Percentiles rank a stretch among this genome's conserved stretches.
Evolutionary conservation across 2,329 filamentous ascomycete genomes (phyloP).

Genomic region (Pseudocercospora cruenta): DNA sequence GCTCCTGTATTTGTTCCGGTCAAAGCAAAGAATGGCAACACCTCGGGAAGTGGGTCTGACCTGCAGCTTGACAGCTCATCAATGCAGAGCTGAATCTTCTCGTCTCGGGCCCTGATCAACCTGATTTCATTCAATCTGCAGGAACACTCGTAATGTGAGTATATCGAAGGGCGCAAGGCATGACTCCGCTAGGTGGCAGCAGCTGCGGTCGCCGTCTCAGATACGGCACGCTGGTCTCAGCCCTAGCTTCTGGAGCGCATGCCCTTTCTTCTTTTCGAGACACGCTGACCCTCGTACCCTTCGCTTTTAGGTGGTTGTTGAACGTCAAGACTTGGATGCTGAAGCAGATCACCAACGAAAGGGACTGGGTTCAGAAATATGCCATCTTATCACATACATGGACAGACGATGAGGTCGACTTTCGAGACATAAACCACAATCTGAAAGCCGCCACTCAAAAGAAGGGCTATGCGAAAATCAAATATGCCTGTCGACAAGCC

Average conservation of each 20-base stretch:
- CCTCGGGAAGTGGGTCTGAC: constrained; percentile 1
- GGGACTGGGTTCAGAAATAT: not conserved
- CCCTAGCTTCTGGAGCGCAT: too few species aligned
- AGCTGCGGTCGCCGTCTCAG: too few species aligned
- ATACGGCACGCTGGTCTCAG: too few species aligned
- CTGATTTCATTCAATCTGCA: not conserved
- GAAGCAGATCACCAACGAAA: not conserved
- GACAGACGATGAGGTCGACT: not conserved
- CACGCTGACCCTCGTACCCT: too few species aligned
- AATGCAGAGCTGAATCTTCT: not conserved
- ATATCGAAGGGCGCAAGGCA: too few species aligned
- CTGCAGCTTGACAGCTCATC: constrained; percentile 3
- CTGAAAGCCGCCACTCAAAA: not conserved
- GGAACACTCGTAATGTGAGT: too few species aligned
- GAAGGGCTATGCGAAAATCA: constrained; percentile 21
- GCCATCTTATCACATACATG: not conserved
- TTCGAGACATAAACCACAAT: not conserved
- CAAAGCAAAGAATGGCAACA: not conserved
- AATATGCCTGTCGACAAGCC: constrained; percentile 18
- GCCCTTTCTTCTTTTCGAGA: too few species aligned
- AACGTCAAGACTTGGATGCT: not conserved
- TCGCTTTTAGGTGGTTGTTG: not conserved
- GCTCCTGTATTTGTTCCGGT: not conserved
- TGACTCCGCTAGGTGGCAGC: too few species aligned
- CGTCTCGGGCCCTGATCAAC: not conserved